Evolutionary conservation across 179 eudicot species (phyloP), one percentile per base, ranked within the genome.

Genomic region (Vitellaria paradoxa): DNA sequence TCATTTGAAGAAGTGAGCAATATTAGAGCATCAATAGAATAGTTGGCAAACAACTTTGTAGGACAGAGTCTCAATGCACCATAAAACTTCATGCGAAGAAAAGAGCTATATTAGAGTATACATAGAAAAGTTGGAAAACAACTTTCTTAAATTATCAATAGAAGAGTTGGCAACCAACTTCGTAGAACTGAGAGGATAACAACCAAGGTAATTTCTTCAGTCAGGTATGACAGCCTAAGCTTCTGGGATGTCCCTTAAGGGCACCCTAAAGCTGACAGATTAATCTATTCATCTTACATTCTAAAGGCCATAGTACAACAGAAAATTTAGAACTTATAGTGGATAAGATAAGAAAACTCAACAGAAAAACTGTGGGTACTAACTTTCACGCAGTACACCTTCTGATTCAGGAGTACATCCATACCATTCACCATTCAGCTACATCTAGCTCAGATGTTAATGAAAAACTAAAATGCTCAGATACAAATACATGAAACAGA

Each of bases 21-120:
- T 26, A 72, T 57, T 9, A 68, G 18, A 53, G 4, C 21, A 73
- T 6, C 8, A 68, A 21, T 8, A 69, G 47, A 45, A 64, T 2
- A 76, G 26, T 64, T 26, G 7, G 6, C 68, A 26, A 5, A 24
- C 68, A 26, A 64, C 68, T 24, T 26, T 64, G 12, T 5, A 63
- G 40, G 30, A 42, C 45, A 84, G 61, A 91, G 88, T 80, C 96
- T 87, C 42, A 91, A 78, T 70, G 96, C 93, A 74, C 98, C 98
- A 85, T 86, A 89, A 70, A 93, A 94, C 98, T 93, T 82, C 84
- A 84, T 37, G 63, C 76, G 73, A 68, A 83, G 66, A 57, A 63
- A 77, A 60, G 30, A 46, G 64, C 15, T 61, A 75, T 26, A 72
- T 57, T 9, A 68, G 23, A 61, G 3, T 30, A 73, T 3, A 4